Evolutionary conservation across 169 alveolate genomes (phyloP).

Genomic region (Babesia ovata): DNA sequence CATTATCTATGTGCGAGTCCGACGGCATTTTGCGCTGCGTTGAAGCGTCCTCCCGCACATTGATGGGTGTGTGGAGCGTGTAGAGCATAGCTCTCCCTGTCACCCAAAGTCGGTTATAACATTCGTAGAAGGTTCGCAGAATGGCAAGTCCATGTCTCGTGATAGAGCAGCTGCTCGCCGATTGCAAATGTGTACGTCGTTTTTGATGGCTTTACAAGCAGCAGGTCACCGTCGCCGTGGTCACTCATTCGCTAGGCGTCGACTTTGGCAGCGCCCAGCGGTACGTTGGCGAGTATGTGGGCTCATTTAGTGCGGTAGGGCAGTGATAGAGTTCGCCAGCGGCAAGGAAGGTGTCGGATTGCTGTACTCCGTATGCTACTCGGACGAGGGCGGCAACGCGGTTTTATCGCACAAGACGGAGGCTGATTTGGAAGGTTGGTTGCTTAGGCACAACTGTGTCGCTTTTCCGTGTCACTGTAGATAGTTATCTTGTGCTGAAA

Average conservation of each 20-base stretch:
- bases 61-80: background rate
- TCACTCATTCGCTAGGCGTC: slow-evolving; percentile 31
- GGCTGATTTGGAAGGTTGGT: slow-evolving; percentile 39
- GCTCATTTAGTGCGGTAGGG: background rate
- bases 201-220: background rate
- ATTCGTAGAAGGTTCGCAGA: background rate
- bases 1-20: slow-evolving; percentile 17
- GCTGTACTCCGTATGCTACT: slow-evolving; percentile 48
- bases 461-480: too few species aligned
- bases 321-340: slow-evolving; percentile 19
- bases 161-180: slow-evolving; percentile 31
- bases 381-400: slow-evolving; percentile 16
- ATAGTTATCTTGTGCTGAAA: too few species aligned
- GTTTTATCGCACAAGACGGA: slow-evolving; percentile 24
- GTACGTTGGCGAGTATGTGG: slow-evolving; percentile 14
- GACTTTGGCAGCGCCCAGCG: slow-evolving; percentile 17
- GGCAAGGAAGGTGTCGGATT: slow-evolving; percentile 11
- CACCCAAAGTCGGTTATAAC: background rate
- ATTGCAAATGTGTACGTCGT: slow-evolving; percentile 45
- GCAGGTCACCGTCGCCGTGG: slow-evolving; percentile 38
- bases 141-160: background rate
- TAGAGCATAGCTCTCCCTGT: background rate
- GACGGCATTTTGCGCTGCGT: slow-evolving; percentile 2
- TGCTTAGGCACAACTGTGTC: too few species aligned
- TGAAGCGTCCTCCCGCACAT: background rate